Evolutionary conservation across 2,329 filamentous ascomycete genomes (phyloP), one percentile per base, ranked within the genome.

Genomic region (Penicillium sp.): DNA sequence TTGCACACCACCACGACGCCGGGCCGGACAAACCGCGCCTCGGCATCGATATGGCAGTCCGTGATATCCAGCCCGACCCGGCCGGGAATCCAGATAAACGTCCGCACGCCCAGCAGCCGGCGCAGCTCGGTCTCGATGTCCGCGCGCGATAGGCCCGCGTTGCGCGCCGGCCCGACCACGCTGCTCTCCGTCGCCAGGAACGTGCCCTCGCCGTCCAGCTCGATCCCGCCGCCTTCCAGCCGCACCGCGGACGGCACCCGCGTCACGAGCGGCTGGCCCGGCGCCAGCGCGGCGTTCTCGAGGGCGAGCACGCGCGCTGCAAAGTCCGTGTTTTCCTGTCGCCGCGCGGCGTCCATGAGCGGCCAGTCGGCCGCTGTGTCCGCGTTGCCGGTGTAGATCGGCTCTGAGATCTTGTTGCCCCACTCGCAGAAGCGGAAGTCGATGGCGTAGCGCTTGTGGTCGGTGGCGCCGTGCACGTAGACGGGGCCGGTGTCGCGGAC

Each of bases 131-230:
- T 26, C 36, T 65, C 62, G 7, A 61, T 51, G 2, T 54, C 43
- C 0, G 13, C 30, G 3, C 49, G 53, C 1, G 45, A 45, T 2
- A 61, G 13, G 1, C 57, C 58, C 0, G 48, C 47, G 31, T 65
- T 65, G 7, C 62, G 52, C 19, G 58, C 54, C 13, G 54, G 39
- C 10, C 58, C 60, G 5, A 59, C 25, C 32, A 65, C 60, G 18
- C 56, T 61, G 38, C 60, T 65, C 39, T 62, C 60, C 11, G 57
- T 56, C 7, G 49, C 62, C 25, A 65, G 49, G 3, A 65, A 53
- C 2, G 61, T 64, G n/a, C 62, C 62, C 16, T 64, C 53, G 0
- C 62, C 62, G 9, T 65, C 62, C 18, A 61, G 43, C 28, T 61
- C 62, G n/a, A 65, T 48, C 1, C 56, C 62, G 0, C 62, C 62